phyloP scores from a whole-genome alignment of 768 basidiomycete species.

The Tephrocybe sp. region DNA sequence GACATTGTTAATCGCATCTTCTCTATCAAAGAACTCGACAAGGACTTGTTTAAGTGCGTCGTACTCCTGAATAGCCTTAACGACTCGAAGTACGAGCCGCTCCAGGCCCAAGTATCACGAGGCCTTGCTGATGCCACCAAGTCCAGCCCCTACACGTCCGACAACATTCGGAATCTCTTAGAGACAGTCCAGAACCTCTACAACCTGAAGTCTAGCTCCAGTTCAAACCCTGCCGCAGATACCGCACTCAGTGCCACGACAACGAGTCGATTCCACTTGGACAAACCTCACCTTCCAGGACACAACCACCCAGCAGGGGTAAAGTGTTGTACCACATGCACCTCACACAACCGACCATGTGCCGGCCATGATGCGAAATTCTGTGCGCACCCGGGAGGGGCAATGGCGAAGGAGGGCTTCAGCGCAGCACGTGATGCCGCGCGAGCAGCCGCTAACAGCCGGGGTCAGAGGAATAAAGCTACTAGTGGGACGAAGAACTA shows the following conservation, averaged over 20 bases:
- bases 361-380: slow-evolving; percentile 15
- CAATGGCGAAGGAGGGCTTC: slow-evolving; percentile 23
- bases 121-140: slow-evolving; percentile 10
- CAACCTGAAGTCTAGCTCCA: neutral
- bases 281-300: neutral
- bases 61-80: slow-evolving; percentile 11
- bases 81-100: slow-evolving; percentile 3
- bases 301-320: neutral
- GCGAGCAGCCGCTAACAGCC: neutral
- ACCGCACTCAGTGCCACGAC: neutral
- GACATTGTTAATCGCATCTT: slow-evolving; percentile 4
- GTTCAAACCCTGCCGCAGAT: neutral
- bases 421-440: slow-evolving; percentile 14
- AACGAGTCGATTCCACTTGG: neutral
- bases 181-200: slow-evolving; percentile 1
- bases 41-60: slow-evolving; percentile 15
- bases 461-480: neutral
- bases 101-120: slow-evolving; percentile 7
- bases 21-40: slow-evolving; percentile 10
- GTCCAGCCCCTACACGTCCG: slow-evolving; percentile 10
- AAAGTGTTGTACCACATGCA: slow-evolving; percentile 16
- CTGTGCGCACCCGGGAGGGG: slow-evolving; percentile 23
- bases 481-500: neutral
- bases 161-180: neutral
- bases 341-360: neutral